Base-by-base conservation (phyloP, 2,329 filamentous ascomycete species). In the Zymoseptoria tritici region DNA sequence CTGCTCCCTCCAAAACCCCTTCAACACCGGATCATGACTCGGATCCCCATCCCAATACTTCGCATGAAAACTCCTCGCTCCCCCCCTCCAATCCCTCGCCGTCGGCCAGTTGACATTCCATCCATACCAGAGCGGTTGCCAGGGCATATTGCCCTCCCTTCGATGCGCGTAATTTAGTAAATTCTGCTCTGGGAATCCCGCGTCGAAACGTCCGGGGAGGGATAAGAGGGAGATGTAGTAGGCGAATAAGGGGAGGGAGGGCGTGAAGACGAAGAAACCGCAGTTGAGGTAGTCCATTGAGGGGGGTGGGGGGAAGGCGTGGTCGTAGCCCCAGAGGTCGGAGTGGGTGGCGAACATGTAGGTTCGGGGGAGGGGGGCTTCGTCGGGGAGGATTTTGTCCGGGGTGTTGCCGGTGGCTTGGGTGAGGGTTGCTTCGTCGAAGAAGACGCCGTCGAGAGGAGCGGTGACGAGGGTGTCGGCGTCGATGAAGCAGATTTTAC, bases 31-130 rank as follows among this genome's bases (percentile, higher is more conserved):
- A 66, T 74, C 72, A 62, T 74, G 72, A 56, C 66, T 69, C 9
- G 67, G 65, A 65, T 73, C 72, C 1, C 66, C 67, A 63, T 74
- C 71, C 75, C 75, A 77, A 60, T 71, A 76, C 68, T 77, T 76
- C 3, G 73, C 73, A 61, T 76, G 74, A 56, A 76, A 73, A 53
- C 71, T 74, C 49, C 65, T 65, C 53, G 70, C 72, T 1, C 73
- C 74, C 13, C 65, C 71, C 29, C 69, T 61, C 59, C 70, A 73
- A 55, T 77, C 75, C 31, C 69, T 72, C 55, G 68, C 69, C 46
- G 67, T 74, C 3, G 75, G 74, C 70, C 72, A 76, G 53, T 75
- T 73, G 16, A 74, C 73, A 58, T 75, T 75, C 73, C 74, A 77
- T 1, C 68, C 69, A 59, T 74, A 71, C 64, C 72, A 72, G 21